Evolutionary conservation across 352 stramenopile species (phyloP).

Genomic region (Phytophthora kernoviae): DNA sequence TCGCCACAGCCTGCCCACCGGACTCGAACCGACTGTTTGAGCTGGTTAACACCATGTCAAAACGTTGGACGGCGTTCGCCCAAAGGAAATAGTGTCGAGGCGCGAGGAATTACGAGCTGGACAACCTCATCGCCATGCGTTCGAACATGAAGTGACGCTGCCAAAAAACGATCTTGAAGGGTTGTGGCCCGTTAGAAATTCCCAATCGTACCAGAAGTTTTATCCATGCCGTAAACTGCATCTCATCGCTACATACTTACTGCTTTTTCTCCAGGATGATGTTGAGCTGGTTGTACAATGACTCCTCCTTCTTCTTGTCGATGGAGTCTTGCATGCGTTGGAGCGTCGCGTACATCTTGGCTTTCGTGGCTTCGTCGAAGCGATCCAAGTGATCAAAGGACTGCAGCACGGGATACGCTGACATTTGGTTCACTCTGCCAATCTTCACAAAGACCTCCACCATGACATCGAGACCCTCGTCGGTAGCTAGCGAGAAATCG

Average conservation of each 20-base stretch:
- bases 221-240: too few relatives aligned
- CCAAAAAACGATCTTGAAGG: too few relatives aligned
- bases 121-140: background rate
- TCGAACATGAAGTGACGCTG: too few relatives aligned
- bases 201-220: too few relatives aligned
- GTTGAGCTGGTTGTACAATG: slow-evolving; percentile 86
- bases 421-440: slow-evolving; percentile 88
- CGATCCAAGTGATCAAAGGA: slow-evolving; percentile 81
- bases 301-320: slow-evolving; percentile 84
- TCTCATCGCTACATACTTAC: slow-evolving; percentile 3
- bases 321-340: slow-evolving; percentile 78
- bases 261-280: slow-evolving; percentile 89
- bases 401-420: slow-evolving; percentile 77
- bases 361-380: slow-evolving; percentile 67
- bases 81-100: too few relatives aligned
- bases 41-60: slow-evolving; percentile 20
- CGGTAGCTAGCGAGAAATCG: slow-evolving; percentile 74
- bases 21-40: slow-evolving; percentile 16
- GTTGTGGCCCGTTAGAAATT: too few relatives aligned
- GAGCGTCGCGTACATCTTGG: slow-evolving; percentile 55
- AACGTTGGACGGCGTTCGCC: background rate
- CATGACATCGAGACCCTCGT: slow-evolving; percentile 80
- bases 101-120: background rate
- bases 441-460: slow-evolving; percentile 75
- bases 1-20: slow-evolving; percentile 2